A percentile compares a stretch with the other conserved stretches of the same genome.
These are phyloP conservation scores for Flaveria trinervia DNA, from an alignment of 129 eudicot species.

Conservation along the genomic window DNA sequence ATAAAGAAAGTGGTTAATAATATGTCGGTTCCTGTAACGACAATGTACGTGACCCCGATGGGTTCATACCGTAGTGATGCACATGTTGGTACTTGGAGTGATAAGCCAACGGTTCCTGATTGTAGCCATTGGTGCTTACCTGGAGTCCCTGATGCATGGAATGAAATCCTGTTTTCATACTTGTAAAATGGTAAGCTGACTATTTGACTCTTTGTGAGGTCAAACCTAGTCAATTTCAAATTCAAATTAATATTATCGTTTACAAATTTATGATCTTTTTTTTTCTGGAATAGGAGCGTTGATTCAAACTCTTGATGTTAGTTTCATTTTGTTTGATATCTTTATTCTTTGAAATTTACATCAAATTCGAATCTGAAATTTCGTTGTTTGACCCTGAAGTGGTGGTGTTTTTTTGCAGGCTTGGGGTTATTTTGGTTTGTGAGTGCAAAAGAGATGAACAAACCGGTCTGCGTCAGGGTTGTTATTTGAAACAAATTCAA, in stretches of 20 bases:
- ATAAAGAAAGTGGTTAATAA: slow-evolving; percentile 52
- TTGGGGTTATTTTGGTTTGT: background rate
- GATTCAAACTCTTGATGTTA: background rate
- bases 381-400: slow-evolving; percentile 6
- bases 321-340: background rate
- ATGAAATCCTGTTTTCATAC: slow-evolving; percentile 73
- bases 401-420: slow-evolving; percentile 11
- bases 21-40: slow-evolving; percentile 63
- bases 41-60: slow-evolving; percentile 88
- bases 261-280: slow-evolving; percentile 2
- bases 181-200: slow-evolving; percentile 20
- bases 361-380: background rate
- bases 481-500: background rate
- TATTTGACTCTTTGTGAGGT: background rate
- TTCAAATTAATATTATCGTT: background rate
- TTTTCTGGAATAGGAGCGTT: background rate
- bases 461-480: background rate
- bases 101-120: slow-evolving; percentile 78
- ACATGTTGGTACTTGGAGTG: slow-evolving; percentile 92
- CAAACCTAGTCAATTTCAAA: background rate
- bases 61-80: slow-evolving; percentile 86
- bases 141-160: slow-evolving; percentile 96
- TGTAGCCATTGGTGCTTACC: slow-evolving; percentile 99
- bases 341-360: background rate
- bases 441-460: background rate